phyloP scores from a whole-genome alignment of 495 filamentous ascomycete genomes.

The Tricharina praecox region DNA sequence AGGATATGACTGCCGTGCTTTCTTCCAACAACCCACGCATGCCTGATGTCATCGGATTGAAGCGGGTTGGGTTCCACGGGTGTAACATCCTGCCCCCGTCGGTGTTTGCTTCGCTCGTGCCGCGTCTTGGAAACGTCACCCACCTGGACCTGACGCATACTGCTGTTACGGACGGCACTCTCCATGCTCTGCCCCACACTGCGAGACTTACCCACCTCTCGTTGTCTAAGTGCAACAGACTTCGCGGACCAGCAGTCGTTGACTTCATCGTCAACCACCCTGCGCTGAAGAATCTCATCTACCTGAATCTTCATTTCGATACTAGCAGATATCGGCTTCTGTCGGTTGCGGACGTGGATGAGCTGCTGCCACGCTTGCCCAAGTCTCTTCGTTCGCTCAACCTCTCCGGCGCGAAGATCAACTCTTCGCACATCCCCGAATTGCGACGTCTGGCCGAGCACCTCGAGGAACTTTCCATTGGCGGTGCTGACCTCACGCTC shows the following conservation, averaged over 20 bases:
- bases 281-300: slow-evolving; percentile 48
- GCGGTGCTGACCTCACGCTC: slow-evolving; percentile 46
- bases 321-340: slow-evolving; percentile 57
- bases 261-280: slow-evolving; percentile 60
- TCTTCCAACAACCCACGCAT: slow-evolving; percentile 28
- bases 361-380: slow-evolving; percentile 52
- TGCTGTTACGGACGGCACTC: slow-evolving; percentile 54
- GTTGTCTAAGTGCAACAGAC: slow-evolving; percentile 54
- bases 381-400: slow-evolving; percentile 55
- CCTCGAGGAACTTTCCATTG: slow-evolving; percentile 61
- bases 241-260: slow-evolving; percentile 50
- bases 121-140: slow-evolving; percentile 51
- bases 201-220: slow-evolving; percentile 67
- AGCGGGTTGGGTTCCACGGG: slow-evolving; percentile 62
- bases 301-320: slow-evolving; percentile 60
- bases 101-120: slow-evolving; percentile 53
- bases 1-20: slow-evolving; percentile 36
- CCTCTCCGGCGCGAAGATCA: slow-evolving; percentile 58
- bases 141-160: slow-evolving; percentile 72
- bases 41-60: slow-evolving; percentile 40
- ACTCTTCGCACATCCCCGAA: slow-evolving; percentile 43
- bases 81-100: slow-evolving; percentile 55
- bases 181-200: slow-evolving; percentile 52
- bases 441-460: slow-evolving; percentile 57
- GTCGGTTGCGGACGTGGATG: slow-evolving; percentile 44